phyloP scores from a whole-genome alignment of 129 eudicot species.

The Artemisia argyi region DNA sequence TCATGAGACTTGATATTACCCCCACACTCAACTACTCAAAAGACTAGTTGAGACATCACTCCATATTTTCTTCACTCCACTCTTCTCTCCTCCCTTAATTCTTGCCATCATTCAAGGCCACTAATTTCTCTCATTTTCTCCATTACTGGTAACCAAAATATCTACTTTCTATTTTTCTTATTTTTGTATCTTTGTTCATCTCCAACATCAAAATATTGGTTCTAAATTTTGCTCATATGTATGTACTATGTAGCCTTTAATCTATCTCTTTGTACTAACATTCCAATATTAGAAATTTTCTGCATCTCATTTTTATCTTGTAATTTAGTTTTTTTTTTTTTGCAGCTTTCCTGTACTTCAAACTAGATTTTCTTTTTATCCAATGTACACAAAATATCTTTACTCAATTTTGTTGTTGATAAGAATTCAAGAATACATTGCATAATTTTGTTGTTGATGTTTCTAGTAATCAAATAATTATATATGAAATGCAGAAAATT shows the following conservation, averaged over 20 bases:
- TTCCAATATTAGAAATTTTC: not conserved
- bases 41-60: constrained; percentile 7
- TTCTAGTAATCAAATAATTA: no score
- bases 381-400: no score
- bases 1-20: constrained; percentile 10
- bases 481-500: no score
- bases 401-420: no score
- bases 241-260: not conserved
- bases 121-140: constrained; percentile 29
- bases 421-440: no score
- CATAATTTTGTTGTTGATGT: no score
- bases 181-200: constrained; percentile 1
- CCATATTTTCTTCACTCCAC: constrained; percentile 33
- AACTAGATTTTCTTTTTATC: not conserved
- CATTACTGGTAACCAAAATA: constrained; percentile 33
- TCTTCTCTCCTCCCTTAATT: constrained; percentile 38
- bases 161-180: not conserved
- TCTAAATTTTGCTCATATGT: not conserved
- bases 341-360: constrained; percentile 5
- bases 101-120: constrained; percentile 60
- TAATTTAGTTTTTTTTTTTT: not conserved
- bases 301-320: not conserved
- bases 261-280: not conserved
- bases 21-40: not conserved
- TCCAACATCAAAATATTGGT: constrained; percentile 6